Evolutionary conservation across 768 basidiomycete genomes (phyloP), one percentile per base, ranked within the genome.

Genomic region (Clitopilus passeckerianus): DNA sequence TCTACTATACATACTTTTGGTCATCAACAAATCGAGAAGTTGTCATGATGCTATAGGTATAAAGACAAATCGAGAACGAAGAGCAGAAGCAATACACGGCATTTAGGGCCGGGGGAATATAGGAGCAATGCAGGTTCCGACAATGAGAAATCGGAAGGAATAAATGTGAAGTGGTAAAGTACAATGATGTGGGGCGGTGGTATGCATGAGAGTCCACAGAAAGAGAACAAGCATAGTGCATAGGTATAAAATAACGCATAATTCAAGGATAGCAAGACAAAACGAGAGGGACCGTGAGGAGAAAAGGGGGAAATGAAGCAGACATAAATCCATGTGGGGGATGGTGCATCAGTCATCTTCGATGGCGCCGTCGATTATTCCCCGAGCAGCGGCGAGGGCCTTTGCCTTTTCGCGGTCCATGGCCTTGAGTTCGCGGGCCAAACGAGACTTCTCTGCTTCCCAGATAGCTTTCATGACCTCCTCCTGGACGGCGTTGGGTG

Each of bases 381-480:
- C 65, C 16, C 58, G 59, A 56, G 59, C 59, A 2, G 60, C 22
- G 15, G 55, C 46, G 12, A 35, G 35, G 3, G 58, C 56, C 55
- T 59, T 61, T 33, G 59, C 65, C 53, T 60, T 64, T 30, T 61
- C 63, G 34, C 62, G 61, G 35, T 64, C 64, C 15, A 66, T 63
- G 58, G 73, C 64, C 69, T 77, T 77, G 43, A 75, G 54, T 58
- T 86, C 85, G 43, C 77, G 74, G 20, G 69, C 66, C 52, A 86
- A 74, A 34, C 76, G 72, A 0, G 72, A 64, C 44, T 71, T 73
- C 70, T 87, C 86, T 61, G 77, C 76, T 59, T 77, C 74, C 80
- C 83, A 86, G 34, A 87, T 80, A 5, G 71, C 74, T 35, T 75
- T 74, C 34, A 82, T 74, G 61, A 83, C 84, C 66, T 85, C 83